A percentile compares a stretch with the other conserved stretches of the same genome.
These are phyloP conservation scores for Escovopsis sp. DNA, from an alignment of 2,329 filamentous ascomycete species.

Conservation along the genomic window DNA sequence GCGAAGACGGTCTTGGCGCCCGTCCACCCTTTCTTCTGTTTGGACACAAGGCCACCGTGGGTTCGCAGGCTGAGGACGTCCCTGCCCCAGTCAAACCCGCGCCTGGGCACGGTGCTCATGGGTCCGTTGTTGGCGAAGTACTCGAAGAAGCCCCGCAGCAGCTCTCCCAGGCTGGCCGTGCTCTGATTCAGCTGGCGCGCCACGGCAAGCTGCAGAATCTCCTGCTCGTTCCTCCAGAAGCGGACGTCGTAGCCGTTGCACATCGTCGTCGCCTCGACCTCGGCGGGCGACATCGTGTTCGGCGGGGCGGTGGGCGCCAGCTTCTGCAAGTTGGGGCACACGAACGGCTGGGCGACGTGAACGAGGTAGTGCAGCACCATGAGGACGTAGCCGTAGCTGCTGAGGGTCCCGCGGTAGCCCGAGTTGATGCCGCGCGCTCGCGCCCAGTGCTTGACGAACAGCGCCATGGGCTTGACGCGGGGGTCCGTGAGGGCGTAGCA, in stretches of 20 bases:
- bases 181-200: slow-evolving; percentile 51
- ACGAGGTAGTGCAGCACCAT: slow-evolving; percentile 88
- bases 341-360: slow-evolving; percentile 65
- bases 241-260: slow-evolving; percentile 55
- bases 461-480: slow-evolving; percentile 60
- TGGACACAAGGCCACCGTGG: slow-evolving; percentile 52
- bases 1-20: slow-evolving; percentile 54
- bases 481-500: slow-evolving; percentile 71
- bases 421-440: slow-evolving; percentile 76
- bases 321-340: slow-evolving; percentile 69
- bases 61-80: slow-evolving; percentile 68
- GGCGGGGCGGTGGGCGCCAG: slow-evolving; percentile 21
- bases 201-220: slow-evolving; percentile 46
- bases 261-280: slow-evolving; percentile 11
- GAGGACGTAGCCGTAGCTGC: slow-evolving; percentile 79
- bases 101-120: slow-evolving; percentile 33
- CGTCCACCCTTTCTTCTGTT: slow-evolving; percentile 72
- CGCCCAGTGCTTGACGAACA: slow-evolving; percentile 87
- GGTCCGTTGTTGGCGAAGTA: slow-evolving; percentile 55
- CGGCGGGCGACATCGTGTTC: slow-evolving; percentile 16
- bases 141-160: slow-evolving; percentile 75
- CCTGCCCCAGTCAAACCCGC: slow-evolving; percentile 64
- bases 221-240: slow-evolving; percentile 63
- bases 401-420: slow-evolving; percentile 71
- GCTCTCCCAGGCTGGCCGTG: slow-evolving; percentile 48